A percentile compares a stretch with the other conserved stretches of the same genome.
Conservation (phyloP, 139 green algal species). For the Diplosphaera chodatii region DNA sequence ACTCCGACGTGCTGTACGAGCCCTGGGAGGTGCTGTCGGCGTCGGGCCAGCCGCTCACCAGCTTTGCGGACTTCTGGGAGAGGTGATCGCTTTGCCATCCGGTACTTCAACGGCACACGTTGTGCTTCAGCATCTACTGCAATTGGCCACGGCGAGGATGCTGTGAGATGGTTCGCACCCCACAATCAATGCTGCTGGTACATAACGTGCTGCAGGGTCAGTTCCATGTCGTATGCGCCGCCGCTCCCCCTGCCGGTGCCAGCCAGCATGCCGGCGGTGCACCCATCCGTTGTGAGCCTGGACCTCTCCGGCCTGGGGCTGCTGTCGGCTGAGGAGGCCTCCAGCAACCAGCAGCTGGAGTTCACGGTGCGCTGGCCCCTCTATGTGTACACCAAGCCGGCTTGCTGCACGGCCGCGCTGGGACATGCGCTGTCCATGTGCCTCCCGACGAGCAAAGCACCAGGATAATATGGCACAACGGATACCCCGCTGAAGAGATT, state of each 20-base stretch:
- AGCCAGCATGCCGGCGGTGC: conserved; percentile 31
- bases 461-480: too few species aligned
- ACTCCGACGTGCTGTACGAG: conserved; percentile 85
- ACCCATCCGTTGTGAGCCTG: conserved; percentile 10
- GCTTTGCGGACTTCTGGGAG: conserved; percentile 76
- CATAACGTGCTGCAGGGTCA: conserved; percentile 1
- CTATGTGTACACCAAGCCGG: too few species aligned
- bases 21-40: conserved; percentile 81
- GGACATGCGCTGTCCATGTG: too few species aligned
- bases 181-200: too few species aligned
- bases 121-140: too few species aligned
- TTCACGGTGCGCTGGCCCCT: conserved; percentile 35
- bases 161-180: too few species aligned
- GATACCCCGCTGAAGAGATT: too few species aligned
- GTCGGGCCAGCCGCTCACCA: conserved; percentile 58
- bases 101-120: too few species aligned
- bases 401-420: too few species aligned
- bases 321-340: conserved; percentile 64
- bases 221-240: conserved; percentile 42
- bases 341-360: conserved; percentile 62
- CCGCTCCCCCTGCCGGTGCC: conserved; percentile 45
- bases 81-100: conserved; percentile 22
- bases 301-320: conserved; percentile 57
- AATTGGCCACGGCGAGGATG: too few species aligned
- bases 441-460: too few species aligned